Evolutionary conservation across 2,329 filamentous ascomycete genomes (phyloP).

Genomic region (Neopestalotiopsis sp.): DNA sequence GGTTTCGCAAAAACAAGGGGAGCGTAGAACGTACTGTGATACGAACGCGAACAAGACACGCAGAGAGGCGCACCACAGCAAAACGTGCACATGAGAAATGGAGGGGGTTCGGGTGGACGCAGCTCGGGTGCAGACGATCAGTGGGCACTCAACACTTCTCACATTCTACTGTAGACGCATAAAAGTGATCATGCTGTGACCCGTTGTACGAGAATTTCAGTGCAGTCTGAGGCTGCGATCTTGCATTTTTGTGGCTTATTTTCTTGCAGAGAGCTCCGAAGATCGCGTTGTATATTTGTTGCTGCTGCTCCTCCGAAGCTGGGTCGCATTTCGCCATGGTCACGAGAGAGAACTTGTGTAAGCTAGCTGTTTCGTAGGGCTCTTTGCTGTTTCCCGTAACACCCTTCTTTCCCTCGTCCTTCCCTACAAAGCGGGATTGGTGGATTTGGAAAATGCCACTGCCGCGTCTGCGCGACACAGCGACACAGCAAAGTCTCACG

Average conservation of each 20-base stretch:
- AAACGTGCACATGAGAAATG: too few species aligned
- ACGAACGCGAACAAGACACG: too few species aligned
- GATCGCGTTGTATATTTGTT: neutral
- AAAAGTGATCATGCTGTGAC: neutral
- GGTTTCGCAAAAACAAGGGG: too few species aligned
- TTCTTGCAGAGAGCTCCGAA: neutral
- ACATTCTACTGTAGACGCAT: neutral
- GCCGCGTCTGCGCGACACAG: neutral
- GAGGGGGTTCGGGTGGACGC: too few species aligned
- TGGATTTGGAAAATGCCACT: conserved; percentile 6
- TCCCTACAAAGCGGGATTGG: neutral
- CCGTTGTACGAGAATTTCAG: neutral
- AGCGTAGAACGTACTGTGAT: too few species aligned
- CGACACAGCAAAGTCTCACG: neutral
- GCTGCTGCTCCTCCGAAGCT: neutral
- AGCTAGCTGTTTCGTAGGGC: neutral
- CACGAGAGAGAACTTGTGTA: neutral
- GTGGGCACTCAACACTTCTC: neutral
- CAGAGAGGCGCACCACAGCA: too few species aligned
- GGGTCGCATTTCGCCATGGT: neutral
- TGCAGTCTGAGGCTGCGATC: neutral
- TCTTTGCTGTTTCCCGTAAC: neutral
- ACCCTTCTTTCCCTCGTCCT: neutral
- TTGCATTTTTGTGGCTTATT: neutral
- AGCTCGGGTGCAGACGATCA: neutral